These are phyloP conservation scores for Ilyonectria sp. DNA, from an alignment of 2,329 filamentous ascomycete species.

Conservation along the genomic window DNA sequence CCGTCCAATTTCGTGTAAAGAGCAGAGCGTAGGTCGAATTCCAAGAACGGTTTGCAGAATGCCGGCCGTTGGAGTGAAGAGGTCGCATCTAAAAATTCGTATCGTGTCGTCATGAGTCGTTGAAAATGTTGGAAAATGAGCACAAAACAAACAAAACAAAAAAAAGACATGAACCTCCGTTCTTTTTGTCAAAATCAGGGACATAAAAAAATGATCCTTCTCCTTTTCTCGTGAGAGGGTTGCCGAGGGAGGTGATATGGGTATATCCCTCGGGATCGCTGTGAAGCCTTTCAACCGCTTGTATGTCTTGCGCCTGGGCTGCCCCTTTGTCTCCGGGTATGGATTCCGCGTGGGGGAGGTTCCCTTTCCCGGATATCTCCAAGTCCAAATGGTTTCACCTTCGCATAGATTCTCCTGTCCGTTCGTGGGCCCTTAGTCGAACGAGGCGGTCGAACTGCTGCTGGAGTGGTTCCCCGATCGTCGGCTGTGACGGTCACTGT, in stretches of 20 bases:
- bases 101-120: conserved; percentile 49
- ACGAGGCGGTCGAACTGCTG: conserved; percentile 74
- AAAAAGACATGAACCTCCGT: not conserved
- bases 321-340: conserved; percentile 31
- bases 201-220: conserved; percentile 25
- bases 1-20: conserved; percentile 29
- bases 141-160: not conserved
- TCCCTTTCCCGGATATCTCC: conserved; percentile 32
- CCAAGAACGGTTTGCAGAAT: conserved; percentile 27
- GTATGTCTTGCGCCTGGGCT: conserved; percentile 48
- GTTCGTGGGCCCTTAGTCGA: conserved; percentile 60
- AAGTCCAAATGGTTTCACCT: conserved; percentile 33
- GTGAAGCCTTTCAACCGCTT: conserved; percentile 58
- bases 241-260: conserved; percentile 45
- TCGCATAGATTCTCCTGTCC: conserved; percentile 19
- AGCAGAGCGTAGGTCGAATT: conserved; percentile 17
- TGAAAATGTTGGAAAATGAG: conserved; percentile 19
- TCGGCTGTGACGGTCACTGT: conserved; percentile 62
- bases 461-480: conserved; percentile 73
- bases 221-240: conserved; percentile 45
- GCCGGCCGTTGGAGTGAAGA: conserved; percentile 38
- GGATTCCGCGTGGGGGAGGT: conserved; percentile 25
- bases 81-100: conserved; percentile 45
- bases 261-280: conserved; percentile 53
- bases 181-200: conserved; percentile 2